A percentile compares a stretch with the other conserved stretches of the same genome.
These are phyloP conservation scores for Priceomyces fermenticarens DNA, from an alignment of 805 yeast species.

Conservation along the genomic window DNA sequence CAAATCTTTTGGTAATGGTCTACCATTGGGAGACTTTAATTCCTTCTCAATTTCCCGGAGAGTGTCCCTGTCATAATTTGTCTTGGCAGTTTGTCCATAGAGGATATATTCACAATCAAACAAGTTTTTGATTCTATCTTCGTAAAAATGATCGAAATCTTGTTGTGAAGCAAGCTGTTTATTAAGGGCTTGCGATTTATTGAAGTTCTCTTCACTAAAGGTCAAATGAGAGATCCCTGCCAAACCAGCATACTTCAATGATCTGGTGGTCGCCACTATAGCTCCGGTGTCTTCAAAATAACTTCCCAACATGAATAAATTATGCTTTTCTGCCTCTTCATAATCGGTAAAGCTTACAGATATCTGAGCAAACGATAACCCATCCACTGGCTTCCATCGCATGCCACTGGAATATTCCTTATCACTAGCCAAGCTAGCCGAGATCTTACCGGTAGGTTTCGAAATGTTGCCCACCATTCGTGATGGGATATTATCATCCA, in stretches of 20 bases:
- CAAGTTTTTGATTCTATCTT: slow-evolving; percentile 25
- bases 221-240: slow-evolving; percentile 60
- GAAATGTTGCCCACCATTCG: slow-evolving; percentile 27
- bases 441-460: slow-evolving; percentile 21
- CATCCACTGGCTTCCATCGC: slow-evolving; percentile 15
- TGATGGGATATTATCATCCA: slow-evolving; percentile 4
- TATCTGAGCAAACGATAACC: slow-evolving; percentile 34
- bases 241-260: slow-evolving; percentile 64
- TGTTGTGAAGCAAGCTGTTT: slow-evolving; percentile 39
- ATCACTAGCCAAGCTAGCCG: slow-evolving; percentile 16
- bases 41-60: slow-evolving; percentile 69
- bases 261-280: slow-evolving; percentile 52
- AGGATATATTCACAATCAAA: slow-evolving; percentile 66
- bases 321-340: slow-evolving; percentile 48
- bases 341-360: slow-evolving; percentile 35
- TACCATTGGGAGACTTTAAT: slow-evolving; percentile 67
- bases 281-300: slow-evolving; percentile 69
- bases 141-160: slow-evolving; percentile 31
- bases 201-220: slow-evolving; percentile 39
- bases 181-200: slow-evolving; percentile 44
- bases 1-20: slow-evolving; percentile 54
- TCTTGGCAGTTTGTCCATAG: slow-evolving; percentile 67
- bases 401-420: slow-evolving; percentile 17
- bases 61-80: slow-evolving; percentile 51
- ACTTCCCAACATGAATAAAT: slow-evolving; percentile 53